Evolutionary conservation across 257 asterid genomes (phyloP).

Genomic region (Cynanchum wilfordii): DNA sequence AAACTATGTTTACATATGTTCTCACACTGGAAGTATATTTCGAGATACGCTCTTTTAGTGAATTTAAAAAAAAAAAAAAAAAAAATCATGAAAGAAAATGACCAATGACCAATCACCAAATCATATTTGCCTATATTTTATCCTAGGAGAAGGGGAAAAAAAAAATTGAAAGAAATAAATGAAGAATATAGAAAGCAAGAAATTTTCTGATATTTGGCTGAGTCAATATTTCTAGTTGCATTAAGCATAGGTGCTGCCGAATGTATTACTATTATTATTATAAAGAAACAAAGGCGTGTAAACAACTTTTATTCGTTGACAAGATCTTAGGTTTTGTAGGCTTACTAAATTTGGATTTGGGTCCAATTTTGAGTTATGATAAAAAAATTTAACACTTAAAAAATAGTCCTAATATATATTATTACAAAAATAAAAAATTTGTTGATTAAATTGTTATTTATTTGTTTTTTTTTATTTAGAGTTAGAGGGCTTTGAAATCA

Average conservation of each 20-base stretch:
- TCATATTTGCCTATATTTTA: neutral
- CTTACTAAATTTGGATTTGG: too few relatives aligned
- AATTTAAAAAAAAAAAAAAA: neutral
- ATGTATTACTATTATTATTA: neutral
- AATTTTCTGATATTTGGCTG: conserved; percentile 15
- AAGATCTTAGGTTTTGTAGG: neutral
- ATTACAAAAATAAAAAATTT: too few relatives aligned
- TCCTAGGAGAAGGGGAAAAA: neutral
- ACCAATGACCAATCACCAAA: conserved; percentile 5
- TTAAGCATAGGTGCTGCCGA: conserved; percentile 5
- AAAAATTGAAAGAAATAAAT: too few relatives aligned
- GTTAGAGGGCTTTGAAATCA: too few relatives aligned
- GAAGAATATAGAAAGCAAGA: neutral
- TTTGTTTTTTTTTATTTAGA: too few relatives aligned
- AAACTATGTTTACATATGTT: neutral
- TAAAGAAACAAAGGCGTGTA: conserved; percentile 6
- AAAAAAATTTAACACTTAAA: too few relatives aligned
- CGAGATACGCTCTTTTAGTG: neutral
- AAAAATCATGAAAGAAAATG: neutral
- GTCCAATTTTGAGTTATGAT: too few relatives aligned
- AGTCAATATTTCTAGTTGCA: conserved; percentile 13
- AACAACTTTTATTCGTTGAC: conserved; percentile 1
- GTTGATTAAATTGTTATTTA: too few relatives aligned
- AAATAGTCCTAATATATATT: too few relatives aligned
- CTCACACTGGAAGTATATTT: neutral